These are phyloP conservation scores for Eimeria tenella DNA, from an alignment of 169 alveolate species.

Conservation along the genomic window DNA sequence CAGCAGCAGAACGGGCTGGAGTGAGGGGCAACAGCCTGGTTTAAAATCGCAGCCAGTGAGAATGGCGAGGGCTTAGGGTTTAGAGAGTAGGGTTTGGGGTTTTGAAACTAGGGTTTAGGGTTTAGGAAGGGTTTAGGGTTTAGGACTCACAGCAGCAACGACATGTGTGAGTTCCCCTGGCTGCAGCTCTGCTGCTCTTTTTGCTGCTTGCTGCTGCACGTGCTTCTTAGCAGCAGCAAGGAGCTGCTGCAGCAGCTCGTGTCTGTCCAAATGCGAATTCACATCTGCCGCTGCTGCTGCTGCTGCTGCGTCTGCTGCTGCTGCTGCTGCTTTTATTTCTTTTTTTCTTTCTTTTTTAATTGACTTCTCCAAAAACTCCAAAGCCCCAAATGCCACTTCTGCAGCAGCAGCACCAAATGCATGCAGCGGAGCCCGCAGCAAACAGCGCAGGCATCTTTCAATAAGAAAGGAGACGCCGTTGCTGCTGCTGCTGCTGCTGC, in stretches of 20 bases:
- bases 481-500: not conserved
- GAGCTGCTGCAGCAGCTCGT: not conserved
- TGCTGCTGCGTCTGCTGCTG: not conserved
- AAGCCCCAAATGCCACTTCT: slow-evolving; percentile 4
- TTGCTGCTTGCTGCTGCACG: not conserved
- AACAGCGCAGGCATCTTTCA: not conserved
- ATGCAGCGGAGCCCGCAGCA: slow-evolving; percentile 18
- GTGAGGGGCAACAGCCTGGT: no score
- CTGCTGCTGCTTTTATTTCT: not conserved
- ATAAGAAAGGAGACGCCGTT: not conserved
- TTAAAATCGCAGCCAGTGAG: no score
- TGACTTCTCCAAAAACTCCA: not conserved
- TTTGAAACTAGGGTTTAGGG: no score
- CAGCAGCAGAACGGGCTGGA: not conserved
- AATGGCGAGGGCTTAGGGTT: no score
- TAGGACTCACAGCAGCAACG: not conserved
- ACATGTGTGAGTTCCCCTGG: not conserved
- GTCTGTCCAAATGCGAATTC: not conserved
- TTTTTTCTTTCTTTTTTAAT: no score
- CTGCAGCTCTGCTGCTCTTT: not conserved
- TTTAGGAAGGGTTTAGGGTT: no score
- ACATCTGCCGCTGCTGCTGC: no score
- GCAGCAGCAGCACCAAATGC: not conserved
- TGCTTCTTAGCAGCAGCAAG: not conserved
- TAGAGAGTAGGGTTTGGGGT: no score